Conservation (phyloP, 139 green algal genomes). For the Chlorella sp. region DNA sequence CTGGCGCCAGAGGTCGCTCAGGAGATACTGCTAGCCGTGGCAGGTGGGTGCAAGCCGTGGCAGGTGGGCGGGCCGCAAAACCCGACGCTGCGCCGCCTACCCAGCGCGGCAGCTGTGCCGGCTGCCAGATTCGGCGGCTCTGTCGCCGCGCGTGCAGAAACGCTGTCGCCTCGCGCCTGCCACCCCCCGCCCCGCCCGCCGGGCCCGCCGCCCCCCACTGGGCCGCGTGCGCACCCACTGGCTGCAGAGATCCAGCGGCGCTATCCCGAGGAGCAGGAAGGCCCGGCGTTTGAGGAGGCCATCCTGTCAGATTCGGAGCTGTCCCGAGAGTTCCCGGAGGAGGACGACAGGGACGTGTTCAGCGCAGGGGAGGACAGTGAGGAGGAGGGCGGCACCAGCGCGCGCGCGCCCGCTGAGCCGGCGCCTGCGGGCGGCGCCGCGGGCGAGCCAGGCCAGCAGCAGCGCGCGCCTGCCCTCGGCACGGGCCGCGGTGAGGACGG, state of each 20-base stretch:
- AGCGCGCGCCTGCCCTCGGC: too few species aligned
- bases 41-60: slow-evolving; percentile 2
- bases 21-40: background rate
- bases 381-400: background rate
- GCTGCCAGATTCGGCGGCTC: too few species aligned
- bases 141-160: background rate
- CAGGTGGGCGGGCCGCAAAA: too few species aligned
- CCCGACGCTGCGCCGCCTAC: too few species aligned
- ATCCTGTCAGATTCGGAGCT: slow-evolving; percentile 40
- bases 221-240: too few species aligned
- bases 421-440: too few species aligned
- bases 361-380: background rate
- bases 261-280: background rate
- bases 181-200: too few species aligned
- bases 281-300: slow-evolving; percentile 25
- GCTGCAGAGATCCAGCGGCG: background rate
- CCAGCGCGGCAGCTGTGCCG: too few species aligned
- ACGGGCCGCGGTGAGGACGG: too few species aligned
- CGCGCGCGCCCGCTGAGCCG: background rate
- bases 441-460: too few species aligned
- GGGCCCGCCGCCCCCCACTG: background rate
- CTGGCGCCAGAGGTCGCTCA: background rate
- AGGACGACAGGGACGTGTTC: slow-evolving; percentile 19
- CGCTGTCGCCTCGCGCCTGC: background rate
- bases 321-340: slow-evolving; percentile 21